Percentiles rank a stretch among this genome's conserved stretches.
Conservation (phyloP, 495 filamentous ascomycete genomes). For the Penicillium diatomitis region DNA sequence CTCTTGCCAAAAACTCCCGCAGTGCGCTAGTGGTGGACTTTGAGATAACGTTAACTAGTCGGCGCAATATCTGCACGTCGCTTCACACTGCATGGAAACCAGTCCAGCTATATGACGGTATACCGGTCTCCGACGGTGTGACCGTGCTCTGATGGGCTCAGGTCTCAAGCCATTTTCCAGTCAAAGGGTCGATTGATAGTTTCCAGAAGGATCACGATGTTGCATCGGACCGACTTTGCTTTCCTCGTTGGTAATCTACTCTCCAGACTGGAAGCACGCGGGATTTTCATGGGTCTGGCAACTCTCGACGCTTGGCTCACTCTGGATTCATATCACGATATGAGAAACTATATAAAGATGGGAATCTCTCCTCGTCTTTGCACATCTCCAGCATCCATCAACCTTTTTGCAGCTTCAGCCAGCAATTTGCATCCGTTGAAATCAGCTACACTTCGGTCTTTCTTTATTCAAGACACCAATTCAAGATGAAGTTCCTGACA, state of each 20-base stretch:
- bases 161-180: not conserved
- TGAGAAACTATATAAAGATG: not conserved
- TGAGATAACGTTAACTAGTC: no score
- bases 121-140: conserved; percentile 14
- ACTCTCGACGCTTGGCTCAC: no score
- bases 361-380: not conserved
- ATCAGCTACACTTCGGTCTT: not conserved
- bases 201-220: conserved; percentile 1
- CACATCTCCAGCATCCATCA: not conserved
- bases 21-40: no score
- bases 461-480: not conserved
- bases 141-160: not conserved
- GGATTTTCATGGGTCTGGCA: no score
- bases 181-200: not conserved
- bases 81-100: no score
- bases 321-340: no score
- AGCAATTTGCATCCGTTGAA: no score
- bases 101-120: no score
- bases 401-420: no score
- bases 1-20: no score
- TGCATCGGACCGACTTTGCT: conserved; percentile 1
- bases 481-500: conserved; percentile 23
- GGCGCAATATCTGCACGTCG: not conserved
- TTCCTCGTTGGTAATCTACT: no score
- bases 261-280: no score